These are phyloP conservation scores for Moesziomyces sp. DNA, from an alignment of 1,284 basidiomycete genomes.

Conservation along the genomic window DNA sequence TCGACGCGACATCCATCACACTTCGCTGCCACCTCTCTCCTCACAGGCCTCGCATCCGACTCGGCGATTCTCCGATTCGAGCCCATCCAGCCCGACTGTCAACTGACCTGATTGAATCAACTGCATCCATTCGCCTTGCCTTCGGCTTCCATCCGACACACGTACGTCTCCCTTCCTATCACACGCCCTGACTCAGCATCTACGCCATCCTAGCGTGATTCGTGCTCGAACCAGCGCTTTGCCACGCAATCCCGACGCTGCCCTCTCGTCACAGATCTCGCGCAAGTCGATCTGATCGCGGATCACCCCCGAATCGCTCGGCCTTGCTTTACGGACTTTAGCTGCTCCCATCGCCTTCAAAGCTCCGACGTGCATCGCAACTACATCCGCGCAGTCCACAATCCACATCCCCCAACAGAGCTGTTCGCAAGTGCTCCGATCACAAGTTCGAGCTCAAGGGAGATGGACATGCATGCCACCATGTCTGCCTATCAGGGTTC, in stretches of 20 bases:
- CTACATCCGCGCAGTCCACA: background rate
- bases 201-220: background rate
- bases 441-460: slow-evolving; percentile 12
- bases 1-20: too few species aligned
- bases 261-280: background rate
- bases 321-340: slow-evolving; percentile 1
- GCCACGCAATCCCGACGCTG: background rate
- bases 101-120: background rate
- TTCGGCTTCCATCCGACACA: background rate
- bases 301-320: too few species aligned
- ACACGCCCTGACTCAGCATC: background rate
- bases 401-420: background rate
- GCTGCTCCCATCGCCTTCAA: slow-evolving; percentile 1
- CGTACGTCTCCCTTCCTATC: background rate
- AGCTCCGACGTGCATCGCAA: background rate
- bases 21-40: background rate
- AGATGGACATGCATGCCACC: slow-evolving; percentile 54
- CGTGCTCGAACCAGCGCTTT: background rate
- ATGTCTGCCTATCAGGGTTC: slow-evolving; percentile 52
- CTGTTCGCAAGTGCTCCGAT: slow-evolving; percentile 5
- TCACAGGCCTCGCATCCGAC: background rate
- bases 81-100: background rate
- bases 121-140: background rate
- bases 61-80: background rate
- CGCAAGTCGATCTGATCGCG: too few species aligned